These are phyloP conservation scores for Blastobotrys niveus DNA, from an alignment of 1,139 yeast species.

Conservation along the genomic window DNA sequence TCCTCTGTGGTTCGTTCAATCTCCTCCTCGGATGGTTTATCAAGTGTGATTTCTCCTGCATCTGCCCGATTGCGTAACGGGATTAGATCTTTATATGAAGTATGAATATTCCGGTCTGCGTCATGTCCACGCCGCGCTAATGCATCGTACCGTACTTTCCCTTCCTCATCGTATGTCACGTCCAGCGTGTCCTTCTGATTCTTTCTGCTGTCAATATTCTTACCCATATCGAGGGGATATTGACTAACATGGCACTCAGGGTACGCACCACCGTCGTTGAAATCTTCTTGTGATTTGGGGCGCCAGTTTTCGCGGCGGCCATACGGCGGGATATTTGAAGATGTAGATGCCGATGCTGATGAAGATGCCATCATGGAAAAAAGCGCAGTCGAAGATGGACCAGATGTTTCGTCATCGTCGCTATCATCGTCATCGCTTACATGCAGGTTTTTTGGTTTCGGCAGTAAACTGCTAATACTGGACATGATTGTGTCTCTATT, in stretches of 20 bases:
- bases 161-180: conserved; percentile 32
- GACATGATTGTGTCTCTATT: conserved; percentile 7
- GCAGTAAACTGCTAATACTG: conserved; percentile 25
- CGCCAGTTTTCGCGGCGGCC: conserved; percentile 32
- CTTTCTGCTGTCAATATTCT: conserved; percentile 12
- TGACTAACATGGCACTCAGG: conserved; percentile 35
- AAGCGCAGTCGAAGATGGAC: background rate
- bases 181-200: conserved; percentile 28
- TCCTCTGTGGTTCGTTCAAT: conserved; percentile 39
- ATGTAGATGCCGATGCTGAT: background rate
- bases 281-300: conserved; percentile 30
- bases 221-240: conserved; percentile 35
- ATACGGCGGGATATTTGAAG: conserved; percentile 28
- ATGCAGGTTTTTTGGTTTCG: conserved; percentile 26
- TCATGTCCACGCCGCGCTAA: conserved; percentile 37
- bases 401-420: background rate
- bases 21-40: conserved; percentile 41
- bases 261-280: conserved; percentile 37
- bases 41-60: conserved; percentile 33
- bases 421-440: background rate
- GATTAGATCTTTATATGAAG: conserved; percentile 41
- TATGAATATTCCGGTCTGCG: conserved; percentile 33
- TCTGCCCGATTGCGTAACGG: conserved; percentile 44
- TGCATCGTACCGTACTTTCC: conserved; percentile 33
- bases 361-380: conserved; percentile 10